These are phyloP conservation scores for Metschnikowia continentalis DNA, from an alignment of 805 yeast species.

Conservation along the genomic window DNA sequence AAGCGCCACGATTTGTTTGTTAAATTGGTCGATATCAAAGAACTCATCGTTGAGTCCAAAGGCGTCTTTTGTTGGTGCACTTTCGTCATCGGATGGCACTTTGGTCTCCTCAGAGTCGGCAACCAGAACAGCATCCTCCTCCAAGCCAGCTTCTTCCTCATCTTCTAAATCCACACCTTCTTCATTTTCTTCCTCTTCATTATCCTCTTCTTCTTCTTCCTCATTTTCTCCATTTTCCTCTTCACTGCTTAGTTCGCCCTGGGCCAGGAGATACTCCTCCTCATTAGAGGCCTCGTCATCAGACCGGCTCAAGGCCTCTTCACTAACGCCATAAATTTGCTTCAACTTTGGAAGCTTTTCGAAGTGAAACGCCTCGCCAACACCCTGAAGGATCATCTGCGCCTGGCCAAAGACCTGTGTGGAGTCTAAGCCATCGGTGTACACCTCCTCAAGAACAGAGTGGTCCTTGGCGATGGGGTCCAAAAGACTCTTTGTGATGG, in stretches of 20 bases:
- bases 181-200: slow-evolving; percentile 17
- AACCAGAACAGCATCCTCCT: slow-evolving; percentile 14
- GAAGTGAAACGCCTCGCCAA: slow-evolving; percentile 58
- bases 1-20: slow-evolving; percentile 63
- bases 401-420: slow-evolving; percentile 93
- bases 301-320: slow-evolving; percentile 1
- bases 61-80: slow-evolving; percentile 37
- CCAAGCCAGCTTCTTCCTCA: slow-evolving; percentile 10
- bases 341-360: slow-evolving; percentile 52
- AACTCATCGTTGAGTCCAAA: slow-evolving; percentile 78
- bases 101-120: slow-evolving; percentile 16
- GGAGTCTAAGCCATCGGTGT: slow-evolving; percentile 82
- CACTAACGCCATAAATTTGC: slow-evolving; percentile 23
- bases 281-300: background rate
- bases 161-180: background rate
- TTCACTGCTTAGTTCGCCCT: slow-evolving; percentile 12
- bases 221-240: slow-evolving; percentile 21
- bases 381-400: slow-evolving; percentile 76
- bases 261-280: slow-evolving; percentile 15
- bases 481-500: slow-evolving; percentile 44
- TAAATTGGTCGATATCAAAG: slow-evolving; percentile 81
- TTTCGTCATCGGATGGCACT: slow-evolving; percentile 11
- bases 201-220: slow-evolving; percentile 24
- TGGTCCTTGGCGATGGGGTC: slow-evolving; percentile 54
- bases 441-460: slow-evolving; percentile 75